Percentiles rank a stretch among this genome's conserved stretches.
Evolutionary conservation across 2,329 filamentous ascomycete genomes (phyloP).

Genomic region (Ceratocystis diversiconidia): DNA sequence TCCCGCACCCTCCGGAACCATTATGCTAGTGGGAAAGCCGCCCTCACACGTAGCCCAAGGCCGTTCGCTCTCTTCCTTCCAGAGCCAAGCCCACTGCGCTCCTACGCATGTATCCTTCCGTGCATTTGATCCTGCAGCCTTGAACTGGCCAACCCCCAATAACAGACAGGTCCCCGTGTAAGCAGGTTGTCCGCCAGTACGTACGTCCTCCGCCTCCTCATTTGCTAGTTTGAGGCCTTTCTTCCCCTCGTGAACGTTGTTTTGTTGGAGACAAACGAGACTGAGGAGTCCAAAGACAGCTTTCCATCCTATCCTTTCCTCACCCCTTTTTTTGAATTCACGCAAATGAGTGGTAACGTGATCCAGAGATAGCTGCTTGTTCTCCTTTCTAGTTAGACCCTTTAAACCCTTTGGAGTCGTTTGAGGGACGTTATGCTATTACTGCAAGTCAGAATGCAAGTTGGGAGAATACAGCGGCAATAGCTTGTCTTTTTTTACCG

Average conservation of each 20-base stretch:
- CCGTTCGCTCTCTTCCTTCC: neutral
- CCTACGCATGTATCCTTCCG: conserved; percentile 2
- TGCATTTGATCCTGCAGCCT: neutral
- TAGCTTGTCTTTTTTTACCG: neutral
- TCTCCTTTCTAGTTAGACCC: neutral
- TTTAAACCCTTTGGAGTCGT: no score
- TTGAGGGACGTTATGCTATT: no score
- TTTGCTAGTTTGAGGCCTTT: neutral
- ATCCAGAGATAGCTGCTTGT: neutral
- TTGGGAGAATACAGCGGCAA: neutral
- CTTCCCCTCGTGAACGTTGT: neutral
- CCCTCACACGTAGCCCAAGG: no score
- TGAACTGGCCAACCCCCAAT: neutral
- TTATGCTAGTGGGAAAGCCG: no score
- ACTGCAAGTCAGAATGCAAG: neutral
- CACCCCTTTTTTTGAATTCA: neutral
- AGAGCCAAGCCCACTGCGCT: neutral
- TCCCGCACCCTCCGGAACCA: no score
- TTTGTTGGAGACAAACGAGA: neutral
- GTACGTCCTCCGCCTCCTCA: neutral
- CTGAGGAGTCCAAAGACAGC: neutral
- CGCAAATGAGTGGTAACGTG: neutral
- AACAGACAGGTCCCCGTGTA: neutral
- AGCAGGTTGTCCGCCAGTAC: neutral
- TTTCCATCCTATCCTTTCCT: neutral